A percentile compares a stretch with the other conserved stretches of the same genome.
These are phyloP conservation scores for Pisolithus albus DNA, from an alignment of 768 basidiomycete genomes.

Conservation along the genomic window DNA sequence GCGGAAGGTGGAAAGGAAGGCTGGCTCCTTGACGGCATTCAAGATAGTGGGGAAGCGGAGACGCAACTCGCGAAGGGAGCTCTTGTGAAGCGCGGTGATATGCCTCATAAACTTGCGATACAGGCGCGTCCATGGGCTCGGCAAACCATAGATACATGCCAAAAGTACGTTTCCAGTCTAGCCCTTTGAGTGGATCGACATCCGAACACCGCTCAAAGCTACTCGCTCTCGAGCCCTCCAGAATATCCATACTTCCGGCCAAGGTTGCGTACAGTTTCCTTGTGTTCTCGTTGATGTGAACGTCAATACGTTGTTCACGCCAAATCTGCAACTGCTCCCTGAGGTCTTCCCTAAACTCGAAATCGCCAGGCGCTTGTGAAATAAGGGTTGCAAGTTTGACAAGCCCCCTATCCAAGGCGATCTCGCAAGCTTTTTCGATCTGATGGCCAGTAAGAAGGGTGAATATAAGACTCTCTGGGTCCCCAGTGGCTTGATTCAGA, in stretches of 20 bases:
- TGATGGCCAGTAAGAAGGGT: slow-evolving; percentile 82
- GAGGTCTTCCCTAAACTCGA: slow-evolving; percentile 66
- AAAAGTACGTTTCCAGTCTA: slow-evolving; percentile 94
- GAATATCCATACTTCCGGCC: slow-evolving; percentile 62
- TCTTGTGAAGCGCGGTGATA: slow-evolving; percentile 45
- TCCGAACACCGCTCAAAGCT: slow-evolving; percentile 49
- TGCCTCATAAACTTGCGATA: slow-evolving; percentile 58
- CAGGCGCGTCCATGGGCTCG: slow-evolving; percentile 59
- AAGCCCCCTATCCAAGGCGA: slow-evolving; percentile 68
- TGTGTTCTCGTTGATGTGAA: slow-evolving; percentile 57
- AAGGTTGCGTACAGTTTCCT: slow-evolving; percentile 80
- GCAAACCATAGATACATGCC: slow-evolving; percentile 90
- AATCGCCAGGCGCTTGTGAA: slow-evolving; percentile 78
- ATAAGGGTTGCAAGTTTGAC: slow-evolving; percentile 84
- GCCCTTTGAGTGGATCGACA: slow-evolving; percentile 55
- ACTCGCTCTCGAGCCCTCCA: slow-evolving; percentile 47
- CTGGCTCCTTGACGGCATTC: slow-evolving; percentile 24
- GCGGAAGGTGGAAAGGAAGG: slow-evolving; percentile 37
- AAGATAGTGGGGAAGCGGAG: slow-evolving; percentile 55
- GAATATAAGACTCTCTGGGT: slow-evolving; percentile 54
- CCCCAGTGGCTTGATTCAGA: slow-evolving; percentile 42
- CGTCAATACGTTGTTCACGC: slow-evolving; percentile 69
- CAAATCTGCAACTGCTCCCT: slow-evolving; percentile 73
- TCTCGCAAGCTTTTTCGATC: slow-evolving; percentile 71
- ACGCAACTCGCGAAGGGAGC: slow-evolving; percentile 36